A percentile compares a stretch with the other conserved stretches of the same genome.
Conservation (phyloP, 352 stramenopile genomes). For the Pythium folliculosum region DNA sequence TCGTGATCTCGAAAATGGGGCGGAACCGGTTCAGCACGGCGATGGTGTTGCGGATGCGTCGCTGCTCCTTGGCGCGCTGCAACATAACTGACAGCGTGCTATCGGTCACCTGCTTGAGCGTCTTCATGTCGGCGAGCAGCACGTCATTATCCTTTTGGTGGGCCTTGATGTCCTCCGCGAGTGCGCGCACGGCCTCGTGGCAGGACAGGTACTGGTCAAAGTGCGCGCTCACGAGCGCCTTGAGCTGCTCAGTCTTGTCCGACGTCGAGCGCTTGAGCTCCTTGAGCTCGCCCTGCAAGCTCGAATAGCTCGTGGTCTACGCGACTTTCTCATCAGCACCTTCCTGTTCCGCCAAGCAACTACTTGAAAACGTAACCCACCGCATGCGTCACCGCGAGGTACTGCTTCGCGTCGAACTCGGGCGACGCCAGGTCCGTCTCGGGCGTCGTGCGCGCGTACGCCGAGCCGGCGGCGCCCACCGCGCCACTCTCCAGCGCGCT, state of each 20-base stretch:
- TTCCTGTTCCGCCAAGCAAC: neutral
- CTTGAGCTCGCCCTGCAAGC: conserved; percentile 62
- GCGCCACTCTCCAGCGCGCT: conserved; percentile 24
- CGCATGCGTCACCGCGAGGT: conserved; percentile 64
- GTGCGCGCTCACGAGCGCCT: conserved; percentile 74
- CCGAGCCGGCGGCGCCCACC: neutral
- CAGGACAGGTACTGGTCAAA: conserved; percentile 86
- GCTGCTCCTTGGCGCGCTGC: conserved; percentile 70
- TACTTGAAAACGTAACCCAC: conserved; percentile 29
- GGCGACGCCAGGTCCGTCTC: conserved; percentile 65
- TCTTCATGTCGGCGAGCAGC: conserved; percentile 54
- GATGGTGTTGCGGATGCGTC: conserved; percentile 74
- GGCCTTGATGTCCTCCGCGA: conserved; percentile 60
- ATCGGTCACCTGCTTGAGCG: conserved; percentile 61
- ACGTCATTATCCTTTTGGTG: conserved; percentile 64
- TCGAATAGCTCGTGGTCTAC: conserved; percentile 66
- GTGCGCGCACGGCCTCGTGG: conserved; percentile 69
- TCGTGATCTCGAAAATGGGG: conserved; percentile 71
- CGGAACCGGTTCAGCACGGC: conserved; percentile 66
- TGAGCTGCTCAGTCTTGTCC: conserved; percentile 85
- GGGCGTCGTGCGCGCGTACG: conserved; percentile 15
- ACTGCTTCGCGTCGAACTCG: conserved; percentile 58
- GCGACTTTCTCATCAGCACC: neutral
- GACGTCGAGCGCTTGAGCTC: conserved; percentile 73
- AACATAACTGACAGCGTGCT: conserved; percentile 78